Conservation (phyloP, 345 rosid species). For the Conringia planisiliqua region DNA sequence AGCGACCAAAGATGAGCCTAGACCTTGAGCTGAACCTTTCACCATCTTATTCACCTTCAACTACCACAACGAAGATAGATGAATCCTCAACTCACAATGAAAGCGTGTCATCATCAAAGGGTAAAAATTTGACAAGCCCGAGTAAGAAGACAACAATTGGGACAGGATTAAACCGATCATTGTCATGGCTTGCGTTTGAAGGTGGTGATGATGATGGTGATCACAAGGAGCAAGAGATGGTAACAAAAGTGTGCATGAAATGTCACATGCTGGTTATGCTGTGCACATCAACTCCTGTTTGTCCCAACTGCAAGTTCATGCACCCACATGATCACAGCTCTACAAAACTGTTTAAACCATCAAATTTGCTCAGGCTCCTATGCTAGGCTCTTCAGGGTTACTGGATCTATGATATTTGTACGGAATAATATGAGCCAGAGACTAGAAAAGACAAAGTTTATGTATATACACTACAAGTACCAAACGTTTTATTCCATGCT, state of each 20-base stretch:
- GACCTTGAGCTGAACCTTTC: slow-evolving; percentile 73
- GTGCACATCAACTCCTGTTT: slow-evolving; percentile 63
- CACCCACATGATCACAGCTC: slow-evolving; percentile 59
- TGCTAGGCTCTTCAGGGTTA: slow-evolving; percentile 37
- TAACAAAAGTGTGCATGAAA: slow-evolving; percentile 65
- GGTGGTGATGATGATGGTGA: slow-evolving; percentile 35
- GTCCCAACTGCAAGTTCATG: slow-evolving; percentile 94
- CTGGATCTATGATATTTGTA: neutral
- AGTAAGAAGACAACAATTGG: slow-evolving; percentile 8
- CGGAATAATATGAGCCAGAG: slow-evolving; percentile 8
- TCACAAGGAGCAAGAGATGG: slow-evolving; percentile 54
- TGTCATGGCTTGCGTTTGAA: slow-evolving; percentile 51
- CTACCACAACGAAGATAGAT: neutral
- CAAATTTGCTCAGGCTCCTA: slow-evolving; percentile 49
- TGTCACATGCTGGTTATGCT: slow-evolving; percentile 92
- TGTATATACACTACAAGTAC: slow-evolving; percentile 25
- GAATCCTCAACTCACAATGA: slow-evolving; percentile 14
- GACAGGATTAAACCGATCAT: slow-evolving; percentile 28
- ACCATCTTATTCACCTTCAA: slow-evolving; percentile 41
- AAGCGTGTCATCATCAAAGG: slow-evolving; percentile 8
- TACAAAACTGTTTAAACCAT: slow-evolving; percentile 44
- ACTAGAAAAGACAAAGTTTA: slow-evolving; percentile 22
- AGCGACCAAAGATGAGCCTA: slow-evolving; percentile 47
- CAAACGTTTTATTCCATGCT: neutral
- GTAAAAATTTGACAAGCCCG: slow-evolving; percentile 20